A percentile compares a stretch with the other conserved stretches of the same genome.
Conservation (phyloP, 345 rosid genomes). For the Gossypium australe region DNA sequence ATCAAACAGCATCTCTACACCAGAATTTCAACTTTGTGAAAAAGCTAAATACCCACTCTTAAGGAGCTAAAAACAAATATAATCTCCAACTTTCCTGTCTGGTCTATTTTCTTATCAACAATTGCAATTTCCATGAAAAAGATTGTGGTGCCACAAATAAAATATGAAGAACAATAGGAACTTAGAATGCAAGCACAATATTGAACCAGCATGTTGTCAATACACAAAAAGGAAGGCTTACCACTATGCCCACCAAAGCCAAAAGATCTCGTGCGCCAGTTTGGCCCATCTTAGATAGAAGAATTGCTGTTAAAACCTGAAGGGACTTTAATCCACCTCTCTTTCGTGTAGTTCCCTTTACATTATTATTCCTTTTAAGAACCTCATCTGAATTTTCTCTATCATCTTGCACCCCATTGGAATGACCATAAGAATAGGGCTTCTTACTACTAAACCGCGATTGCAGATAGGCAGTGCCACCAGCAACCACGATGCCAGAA, state of each 20-base stretch:
- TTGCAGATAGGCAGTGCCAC: conserved; percentile 70
- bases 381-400: conserved; percentile 31
- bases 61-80: not conserved
- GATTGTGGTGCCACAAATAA: not conserved
- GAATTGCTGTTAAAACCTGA: conserved; percentile 66
- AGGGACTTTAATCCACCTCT: conserved; percentile 79
- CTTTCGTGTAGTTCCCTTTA: conserved; percentile 39
- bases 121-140: not conserved
- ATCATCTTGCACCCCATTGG: conserved; percentile 47
- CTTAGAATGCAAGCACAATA: not conserved
- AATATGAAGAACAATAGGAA: not conserved
- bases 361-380: conserved; percentile 25
- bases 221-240: conserved; percentile 32
- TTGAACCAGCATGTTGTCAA: not conserved
- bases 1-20: not conserved
- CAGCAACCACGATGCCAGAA: conserved; percentile 72
- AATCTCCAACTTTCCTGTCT: not conserved
- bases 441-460: conserved; percentile 41
- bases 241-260: conserved; percentile 68
- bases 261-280: conserved; percentile 81
- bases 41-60: not conserved
- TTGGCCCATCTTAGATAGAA: conserved; percentile 79
- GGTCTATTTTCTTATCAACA: not conserved
- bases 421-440: conserved; percentile 32
- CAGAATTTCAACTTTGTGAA: not conserved